Evolutionary conservation across 345 rosid genomes (phyloP).

Genomic region (Bruguiera gymnorhiza): DNA sequence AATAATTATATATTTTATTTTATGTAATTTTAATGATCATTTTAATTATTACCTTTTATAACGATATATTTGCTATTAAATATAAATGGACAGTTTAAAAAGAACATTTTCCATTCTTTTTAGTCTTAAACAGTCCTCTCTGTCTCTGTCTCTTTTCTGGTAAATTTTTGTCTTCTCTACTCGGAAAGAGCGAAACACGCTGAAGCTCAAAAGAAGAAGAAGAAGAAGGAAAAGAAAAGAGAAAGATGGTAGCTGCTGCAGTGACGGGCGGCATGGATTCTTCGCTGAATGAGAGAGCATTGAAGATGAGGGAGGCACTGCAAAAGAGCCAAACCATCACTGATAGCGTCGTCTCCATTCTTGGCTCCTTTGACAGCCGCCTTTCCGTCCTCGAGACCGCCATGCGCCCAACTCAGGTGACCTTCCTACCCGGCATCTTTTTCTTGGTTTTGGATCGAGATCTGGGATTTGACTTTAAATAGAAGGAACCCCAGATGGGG

Average conservation of each 20-base stretch:
- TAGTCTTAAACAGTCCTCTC: too few species aligned
- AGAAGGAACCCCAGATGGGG: constrained; percentile 1
- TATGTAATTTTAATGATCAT: too few species aligned
- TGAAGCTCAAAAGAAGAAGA: not conserved
- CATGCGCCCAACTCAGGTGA: constrained; percentile 99
- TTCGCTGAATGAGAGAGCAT: constrained; percentile 60
- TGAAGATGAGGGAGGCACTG: constrained; percentile 74
- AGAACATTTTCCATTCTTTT: too few species aligned
- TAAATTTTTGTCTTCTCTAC: too few species aligned
- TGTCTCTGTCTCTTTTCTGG: too few species aligned
- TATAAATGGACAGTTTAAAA: too few species aligned
- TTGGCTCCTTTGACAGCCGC: constrained; percentile 96
- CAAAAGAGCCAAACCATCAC: constrained; percentile 88
- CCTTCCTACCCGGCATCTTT: not conserved
- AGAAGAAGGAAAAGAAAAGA: not conserved
- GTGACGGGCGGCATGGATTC: constrained; percentile 59
- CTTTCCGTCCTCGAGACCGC: constrained; percentile 98
- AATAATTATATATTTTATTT: too few species aligned
- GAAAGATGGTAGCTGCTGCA: constrained; percentile 29
- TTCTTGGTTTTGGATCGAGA: not conserved
- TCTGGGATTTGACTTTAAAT: not conserved
- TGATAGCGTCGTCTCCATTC: constrained; percentile 79
- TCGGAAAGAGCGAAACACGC: too few species aligned
- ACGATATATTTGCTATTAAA: too few species aligned
- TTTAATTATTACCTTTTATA: too few species aligned